Percentiles rank a stretch among this genome's conserved stretches.
Conservation (phyloP, 306 rosid genomes). For the Prunus armeniaca region DNA sequence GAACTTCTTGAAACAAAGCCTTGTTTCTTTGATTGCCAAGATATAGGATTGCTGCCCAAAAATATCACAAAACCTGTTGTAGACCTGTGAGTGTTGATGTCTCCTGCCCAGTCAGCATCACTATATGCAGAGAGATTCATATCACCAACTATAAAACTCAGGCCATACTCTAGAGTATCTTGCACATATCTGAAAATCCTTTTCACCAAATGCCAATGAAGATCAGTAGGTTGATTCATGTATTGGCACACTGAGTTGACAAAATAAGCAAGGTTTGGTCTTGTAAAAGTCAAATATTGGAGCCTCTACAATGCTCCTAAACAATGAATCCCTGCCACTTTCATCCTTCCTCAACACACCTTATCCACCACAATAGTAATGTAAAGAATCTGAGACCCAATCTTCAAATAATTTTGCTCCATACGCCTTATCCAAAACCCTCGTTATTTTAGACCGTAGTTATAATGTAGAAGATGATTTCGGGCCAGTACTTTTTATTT, state of each 20-base stretch:
- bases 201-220: not conserved
- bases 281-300: not conserved
- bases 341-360: no score
- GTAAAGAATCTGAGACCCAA: rapidly evolving
- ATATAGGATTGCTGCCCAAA: not conserved
- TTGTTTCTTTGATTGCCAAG: not conserved
- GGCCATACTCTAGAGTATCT: not conserved
- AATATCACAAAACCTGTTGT: not conserved
- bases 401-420: no score
- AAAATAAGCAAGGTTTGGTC: not conserved
- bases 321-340: no score
- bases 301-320: not conserved
- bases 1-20: not conserved
- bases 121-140: no score
- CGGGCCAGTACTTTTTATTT: no score
- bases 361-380: no score
- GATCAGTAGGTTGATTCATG: not conserved
- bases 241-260: not conserved
- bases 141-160: not conserved
- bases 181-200: not conserved
- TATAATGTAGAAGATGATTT: no score
- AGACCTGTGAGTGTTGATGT: not conserved
- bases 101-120: not conserved
- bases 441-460: no score
- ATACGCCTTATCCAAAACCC: no score